Evolutionary conservation across 2,329 filamentous ascomycete species (phyloP), one percentile per base, ranked within the genome.

Genomic region (Curvularia lunata): DNA sequence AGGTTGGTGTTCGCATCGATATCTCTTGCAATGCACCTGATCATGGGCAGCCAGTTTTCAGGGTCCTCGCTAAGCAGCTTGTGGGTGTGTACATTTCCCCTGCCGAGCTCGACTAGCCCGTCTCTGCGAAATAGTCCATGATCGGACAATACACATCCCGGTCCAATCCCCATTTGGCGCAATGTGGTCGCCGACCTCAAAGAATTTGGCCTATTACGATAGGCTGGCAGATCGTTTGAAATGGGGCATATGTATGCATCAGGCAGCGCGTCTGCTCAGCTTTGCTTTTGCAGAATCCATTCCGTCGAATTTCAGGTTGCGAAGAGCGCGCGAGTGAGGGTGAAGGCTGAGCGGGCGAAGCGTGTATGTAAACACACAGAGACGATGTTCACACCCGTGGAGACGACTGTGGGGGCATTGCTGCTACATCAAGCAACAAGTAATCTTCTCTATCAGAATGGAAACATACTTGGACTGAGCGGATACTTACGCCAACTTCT

Each of bases 371-470:
- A 32, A 37, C 5, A 28, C 43, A 30, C 19, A 56, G 21, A 51
- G 45, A 60, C 8, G 1, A 84, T 85, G 82, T 84, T 85, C 63
- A 84, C 82, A 0, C 82, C 83, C 0, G 52, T 84, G 25, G 78
- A 84, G 62, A 83, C 83, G 13, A 77, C 79, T 5, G 66, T 84
- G 10, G 83, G 83, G 18, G 82, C 83, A 2, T 49, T 84, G 12
- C 70, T 85, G 52, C 75, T 85, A 48, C 81, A 81, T 55, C 80
- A 83, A 65, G 78, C 80, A 43, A 82, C 82, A 0, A 80, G 80
- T 19, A 77, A 78, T 19, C 75, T 84, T 0, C 79, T 85, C 16
- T 69, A 81, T 48, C 79, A 83, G 47, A 84, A 83, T 75, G 82
- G 82, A n/a, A 72, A 74, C 2, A 72, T 84, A 4, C 77, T 85